A percentile compares a stretch with the other conserved stretches of the same genome.
These are phyloP conservation scores for Cyberlindnera veronae DNA, from an alignment of 805 yeast genomes.

Conservation along the genomic window DNA sequence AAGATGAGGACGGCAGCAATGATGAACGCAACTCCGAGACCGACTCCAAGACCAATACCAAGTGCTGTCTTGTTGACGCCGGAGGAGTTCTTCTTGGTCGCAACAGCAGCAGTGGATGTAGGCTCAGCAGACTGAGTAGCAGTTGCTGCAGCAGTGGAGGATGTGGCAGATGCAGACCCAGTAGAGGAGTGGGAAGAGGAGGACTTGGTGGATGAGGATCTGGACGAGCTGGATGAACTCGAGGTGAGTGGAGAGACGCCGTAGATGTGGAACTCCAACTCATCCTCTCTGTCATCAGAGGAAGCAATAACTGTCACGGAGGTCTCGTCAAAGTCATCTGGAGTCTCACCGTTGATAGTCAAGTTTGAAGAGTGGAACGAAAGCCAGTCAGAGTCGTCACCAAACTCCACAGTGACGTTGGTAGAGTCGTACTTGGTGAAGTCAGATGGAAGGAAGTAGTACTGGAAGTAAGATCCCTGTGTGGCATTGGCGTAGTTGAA, in stretches of 20 bases:
- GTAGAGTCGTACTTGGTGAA: slow-evolving; percentile 55
- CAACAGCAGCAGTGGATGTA: slow-evolving; percentile 7
- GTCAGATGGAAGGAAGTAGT: slow-evolving; percentile 49
- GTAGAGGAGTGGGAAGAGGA: slow-evolving; percentile 28
- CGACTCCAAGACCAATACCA: slow-evolving; percentile 93
- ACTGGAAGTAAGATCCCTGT: slow-evolving; percentile 54
- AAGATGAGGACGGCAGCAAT: slow-evolving; percentile 47
- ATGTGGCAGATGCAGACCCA: slow-evolving; percentile 27
- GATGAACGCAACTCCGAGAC: slow-evolving; percentile 51
- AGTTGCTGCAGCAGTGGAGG: slow-evolving; percentile 21
- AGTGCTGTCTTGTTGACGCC: slow-evolving; percentile 44
- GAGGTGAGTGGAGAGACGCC: slow-evolving; percentile 40
- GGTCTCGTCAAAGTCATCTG: slow-evolving; percentile 42
- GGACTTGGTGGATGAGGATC: slow-evolving; percentile 30
- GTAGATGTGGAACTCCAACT: slow-evolving; percentile 46
- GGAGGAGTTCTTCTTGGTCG: slow-evolving; percentile 20
- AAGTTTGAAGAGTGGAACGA: slow-evolving; percentile 52
- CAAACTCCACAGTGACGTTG: slow-evolving; percentile 42
- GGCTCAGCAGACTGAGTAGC: slow-evolving; percentile 3
- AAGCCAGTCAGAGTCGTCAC: slow-evolving; percentile 57
- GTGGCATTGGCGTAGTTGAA: slow-evolving; percentile 68
- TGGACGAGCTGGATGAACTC: slow-evolving; percentile 24
- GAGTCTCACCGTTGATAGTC: slow-evolving; percentile 69
- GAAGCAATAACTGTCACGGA: slow-evolving; percentile 40
- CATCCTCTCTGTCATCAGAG: slow-evolving; percentile 34